Evolutionary conservation across 176 grass and related monocot species (phyloP).

Genomic region (Elymus sibiricus): DNA sequence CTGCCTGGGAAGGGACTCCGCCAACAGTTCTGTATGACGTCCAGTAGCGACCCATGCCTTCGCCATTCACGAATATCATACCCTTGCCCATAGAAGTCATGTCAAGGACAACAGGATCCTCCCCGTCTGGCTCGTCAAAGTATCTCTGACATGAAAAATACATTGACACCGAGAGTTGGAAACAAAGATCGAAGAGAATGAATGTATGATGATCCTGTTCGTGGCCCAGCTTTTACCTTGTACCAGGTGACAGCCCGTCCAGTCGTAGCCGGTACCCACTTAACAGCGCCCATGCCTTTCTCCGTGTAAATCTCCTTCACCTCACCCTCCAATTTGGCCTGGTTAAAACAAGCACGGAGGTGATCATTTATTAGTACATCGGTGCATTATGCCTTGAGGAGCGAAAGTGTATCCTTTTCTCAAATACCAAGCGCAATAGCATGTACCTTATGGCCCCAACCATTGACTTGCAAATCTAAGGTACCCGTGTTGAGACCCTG

Average conservation of each 20-base stretch:
- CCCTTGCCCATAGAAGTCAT: slow-evolving; percentile 87
- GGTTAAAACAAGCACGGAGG: slow-evolving; percentile 3
- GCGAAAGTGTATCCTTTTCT: not conserved
- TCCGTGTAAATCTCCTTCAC: slow-evolving; percentile 55
- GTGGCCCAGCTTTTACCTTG: slow-evolving; percentile 47
- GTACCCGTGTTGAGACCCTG: slow-evolving; percentile 95
- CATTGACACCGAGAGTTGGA: slow-evolving; percentile 12
- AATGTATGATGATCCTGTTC: slow-evolving; percentile 10
- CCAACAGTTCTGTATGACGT: slow-evolving; percentile 43
- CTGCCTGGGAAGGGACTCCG: slow-evolving; percentile 65
- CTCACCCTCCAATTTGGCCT: slow-evolving; percentile 70
- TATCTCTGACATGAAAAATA: slow-evolving; percentile 34
- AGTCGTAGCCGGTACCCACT: slow-evolving; percentile 1
- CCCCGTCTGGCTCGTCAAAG: slow-evolving; percentile 72
- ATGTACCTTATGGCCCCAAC: slow-evolving; percentile 82
- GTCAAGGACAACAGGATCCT: slow-evolving; percentile 65
- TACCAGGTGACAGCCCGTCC: slow-evolving; percentile 65
- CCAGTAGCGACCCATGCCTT: slow-evolving; percentile 47
- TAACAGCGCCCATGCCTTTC: slow-evolving; percentile 10
- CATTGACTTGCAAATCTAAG: slow-evolving; percentile 62
- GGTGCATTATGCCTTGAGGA: not conserved
- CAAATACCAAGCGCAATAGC: slow-evolving; percentile 8
- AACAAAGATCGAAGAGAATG: slow-evolving; percentile 1
- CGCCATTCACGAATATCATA: slow-evolving; percentile 14
- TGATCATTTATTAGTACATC: slow-evolving; percentile 1